Percentiles rank a stretch among this genome's conserved stretches.
Conservation (phyloP, 495 filamentous ascomycete genomes). For the Hyaloscypha variabilis region DNA sequence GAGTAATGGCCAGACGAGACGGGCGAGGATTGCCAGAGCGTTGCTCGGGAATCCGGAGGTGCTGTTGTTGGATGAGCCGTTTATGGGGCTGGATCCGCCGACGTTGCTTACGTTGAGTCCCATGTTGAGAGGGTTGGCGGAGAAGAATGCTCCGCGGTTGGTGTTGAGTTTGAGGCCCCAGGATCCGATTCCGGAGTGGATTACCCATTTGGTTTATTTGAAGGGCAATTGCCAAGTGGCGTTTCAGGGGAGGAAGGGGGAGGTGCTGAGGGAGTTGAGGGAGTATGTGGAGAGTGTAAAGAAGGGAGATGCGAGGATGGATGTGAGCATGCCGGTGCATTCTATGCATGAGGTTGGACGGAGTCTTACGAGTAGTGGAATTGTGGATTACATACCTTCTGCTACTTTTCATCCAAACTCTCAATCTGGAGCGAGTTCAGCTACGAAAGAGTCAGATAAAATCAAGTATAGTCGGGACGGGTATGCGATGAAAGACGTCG, state of each 20-base stretch:
- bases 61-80: constrained; percentile 88
- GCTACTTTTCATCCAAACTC: constrained; percentile 7
- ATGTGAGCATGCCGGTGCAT: constrained; percentile 43
- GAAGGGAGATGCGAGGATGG: constrained; percentile 33
- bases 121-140: constrained; percentile 66
- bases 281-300: constrained; percentile 43
- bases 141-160: constrained; percentile 66
- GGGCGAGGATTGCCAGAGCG: constrained; percentile 85
- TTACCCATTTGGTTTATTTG: constrained; percentile 76
- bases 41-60: constrained; percentile 78
- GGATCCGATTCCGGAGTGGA: constrained; percentile 86
- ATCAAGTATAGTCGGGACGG: constrained; percentile 29
- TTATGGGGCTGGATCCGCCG: constrained; percentile 93
- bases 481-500: constrained; percentile 27
- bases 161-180: constrained; percentile 81
- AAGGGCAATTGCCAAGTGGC: constrained; percentile 61
- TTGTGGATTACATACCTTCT: constrained; percentile 33
- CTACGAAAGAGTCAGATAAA: neutral
- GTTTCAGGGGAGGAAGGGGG: constrained; percentile 55
- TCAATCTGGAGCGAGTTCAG: neutral
- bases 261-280: constrained; percentile 51
- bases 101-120: constrained; percentile 69
- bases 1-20: constrained; percentile 89
- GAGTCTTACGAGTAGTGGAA: constrained; percentile 46
- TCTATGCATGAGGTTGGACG: constrained; percentile 53